Evolutionary conservation across 148 eudicot species (phyloP), one percentile per base, ranked within the genome.

Genomic region (Cornus florida): DNA sequence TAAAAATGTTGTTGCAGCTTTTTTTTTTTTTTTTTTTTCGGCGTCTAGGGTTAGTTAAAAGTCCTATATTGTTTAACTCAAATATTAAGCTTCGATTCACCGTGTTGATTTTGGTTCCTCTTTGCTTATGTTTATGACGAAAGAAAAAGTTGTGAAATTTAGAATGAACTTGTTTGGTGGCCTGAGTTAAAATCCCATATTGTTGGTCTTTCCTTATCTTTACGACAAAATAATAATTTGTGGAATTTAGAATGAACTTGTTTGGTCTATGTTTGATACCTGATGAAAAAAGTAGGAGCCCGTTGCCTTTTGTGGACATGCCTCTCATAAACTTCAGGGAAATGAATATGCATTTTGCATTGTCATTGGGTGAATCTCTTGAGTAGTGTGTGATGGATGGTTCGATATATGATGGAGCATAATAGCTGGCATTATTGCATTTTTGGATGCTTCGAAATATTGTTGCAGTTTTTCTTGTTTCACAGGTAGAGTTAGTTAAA

Each of bases 291-390:
- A 78, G 38, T 35, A 35, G 38, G 38, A 35, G 38, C 38, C 1
- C 38, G 38, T 88, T 87, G 53, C 84, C 81, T 73, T 78, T 22
- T 77, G 86, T 90, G 89, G 60, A 83, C 59, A 32, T 84, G 74
- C 75, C 90, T 84, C 89, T 82, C 85, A 81, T 90, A 83, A 85
- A 81, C 79, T 38, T 86, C 88, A 86, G 93, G 89, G 80, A 88
- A 14, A 85, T 78, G 10, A 72, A 78, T 35, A 14, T 79, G 71
- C 86, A 82, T 78, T 78, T 19, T 79, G 71, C 86, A 82, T 78
- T 78, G 89, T 88, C 84, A 22, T 90, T 85, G 89, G 90, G 91
- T 85, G 90, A 87, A 90, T 76, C 85, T 78, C 66, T 74, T 31
- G 87, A 82, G 60, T 70, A 4, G 10, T 39, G 39, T 6, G 73